Percentiles rank a stretch among this genome's conserved stretches.
phyloP scores from a whole-genome alignment of 1,139 yeast species.

The Blastobotrys serpentis region DNA sequence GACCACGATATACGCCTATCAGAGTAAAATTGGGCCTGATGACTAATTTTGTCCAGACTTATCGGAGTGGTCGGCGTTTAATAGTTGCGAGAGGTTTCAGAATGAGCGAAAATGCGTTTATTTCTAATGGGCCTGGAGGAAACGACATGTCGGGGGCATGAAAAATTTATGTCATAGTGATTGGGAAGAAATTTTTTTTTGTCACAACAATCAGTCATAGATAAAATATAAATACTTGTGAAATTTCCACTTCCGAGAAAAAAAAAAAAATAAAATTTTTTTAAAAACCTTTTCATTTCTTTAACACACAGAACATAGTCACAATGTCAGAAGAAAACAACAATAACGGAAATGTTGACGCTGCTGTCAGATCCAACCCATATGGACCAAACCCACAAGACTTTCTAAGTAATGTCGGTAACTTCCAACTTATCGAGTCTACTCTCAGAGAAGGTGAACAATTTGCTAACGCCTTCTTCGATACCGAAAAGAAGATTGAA shows the following conservation, averaged over 20 bases:
- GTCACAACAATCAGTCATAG: too few relatives aligned
- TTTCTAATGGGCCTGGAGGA: too few relatives aligned
- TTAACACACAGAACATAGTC: neutral
- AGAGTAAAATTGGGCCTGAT: too few relatives aligned
- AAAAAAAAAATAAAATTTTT: too few relatives aligned
- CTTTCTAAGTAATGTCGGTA: constrained; percentile 82
- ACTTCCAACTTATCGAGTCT: constrained; percentile 90
- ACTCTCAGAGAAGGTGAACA: constrained; percentile 98
- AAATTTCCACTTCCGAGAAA: too few relatives aligned
- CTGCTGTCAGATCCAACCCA: constrained; percentile 53
- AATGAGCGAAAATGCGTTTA: too few relatives aligned
- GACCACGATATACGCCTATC: neutral
- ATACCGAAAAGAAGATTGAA: constrained; percentile 93
- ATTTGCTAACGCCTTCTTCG: constrained; percentile 94
- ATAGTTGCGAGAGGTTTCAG: too few relatives aligned
- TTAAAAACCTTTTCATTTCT: neutral
- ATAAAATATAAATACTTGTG: too few relatives aligned
- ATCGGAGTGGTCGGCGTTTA: too few relatives aligned
- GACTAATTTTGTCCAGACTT: too few relatives aligned
- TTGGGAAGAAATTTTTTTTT: too few relatives aligned
- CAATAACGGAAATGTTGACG: constrained; percentile 8
- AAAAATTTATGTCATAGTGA: neutral
- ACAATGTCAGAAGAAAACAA: constrained; percentile 15
- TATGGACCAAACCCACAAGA: constrained; percentile 96
- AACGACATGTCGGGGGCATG: too few relatives aligned